Evolutionary conservation across 768 basidiomycete genomes (phyloP), one percentile per base, ranked within the genome.

Genomic region (Mycena maculata): DNA sequence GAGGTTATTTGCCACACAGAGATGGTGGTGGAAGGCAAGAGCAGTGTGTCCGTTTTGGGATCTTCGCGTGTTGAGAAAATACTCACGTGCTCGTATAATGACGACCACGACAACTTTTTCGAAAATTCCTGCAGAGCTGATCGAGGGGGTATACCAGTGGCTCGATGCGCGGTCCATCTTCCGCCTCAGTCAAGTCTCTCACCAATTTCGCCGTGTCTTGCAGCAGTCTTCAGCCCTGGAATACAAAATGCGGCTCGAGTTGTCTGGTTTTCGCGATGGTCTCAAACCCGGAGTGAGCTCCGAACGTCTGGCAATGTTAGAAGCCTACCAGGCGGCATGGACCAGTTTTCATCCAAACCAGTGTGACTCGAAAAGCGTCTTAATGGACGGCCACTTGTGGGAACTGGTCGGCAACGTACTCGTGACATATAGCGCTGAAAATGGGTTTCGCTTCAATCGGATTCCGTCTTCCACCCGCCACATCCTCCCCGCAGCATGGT

Each of bases 381-480:
- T 69, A 60, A 47, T 52, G 25, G 56, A 65, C 6, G 74, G 78
- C 1, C 42, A 67, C 22, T 67, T 69, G 23, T 81, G 81, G 80
- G 81, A 81, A 55, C 69, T 82, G 49, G 68, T 72, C 12, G 76
- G 78, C 49, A 80, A 80, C 54, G 70, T 82, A 20, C 71, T 81
- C n/a, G 73, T 74, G 5, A 65, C 63, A 2, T 61, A 68, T 44
- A 57, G 30, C 69, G 16, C 60, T 28, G 42, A 57, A 55, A 67
- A 60, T 16, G 64, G 71, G 28, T 62, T 80, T 23, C 63, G 49
- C 16, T 69, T 77, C 45, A 67, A 67, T 20, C 77, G 75, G 39
- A 58, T 81, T 12, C 77, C 81, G 8, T 81, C 74, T 68, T 61
- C 70, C n/a, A 45, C 71, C 44, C 76, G 79, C 33, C 69, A 71